Percentiles rank a stretch among this genome's conserved stretches.
Conservation (phyloP, 768 basidiomycete genomes). For the Clathrus columnatus region DNA sequence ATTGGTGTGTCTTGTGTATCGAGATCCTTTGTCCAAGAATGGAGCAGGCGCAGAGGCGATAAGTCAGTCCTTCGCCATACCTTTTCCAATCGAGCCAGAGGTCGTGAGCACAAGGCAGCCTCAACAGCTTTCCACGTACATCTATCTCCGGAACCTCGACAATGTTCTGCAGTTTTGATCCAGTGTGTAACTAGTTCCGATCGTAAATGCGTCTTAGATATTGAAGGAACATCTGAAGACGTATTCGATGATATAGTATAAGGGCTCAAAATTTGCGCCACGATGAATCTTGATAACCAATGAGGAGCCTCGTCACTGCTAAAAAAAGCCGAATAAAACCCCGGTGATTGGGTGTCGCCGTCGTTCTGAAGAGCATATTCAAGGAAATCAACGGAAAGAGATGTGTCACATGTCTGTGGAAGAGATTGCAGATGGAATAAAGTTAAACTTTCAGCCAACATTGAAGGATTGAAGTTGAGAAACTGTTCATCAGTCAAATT, state of each 20-base stretch:
- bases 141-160: conserved; percentile 65
- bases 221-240: conserved; percentile 14
- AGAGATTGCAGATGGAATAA: conserved; percentile 47
- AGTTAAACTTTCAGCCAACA: conserved; percentile 56
- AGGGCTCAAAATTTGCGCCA: conserved; percentile 57
- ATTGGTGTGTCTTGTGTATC: conserved; percentile 36
- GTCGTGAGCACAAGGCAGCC: conserved; percentile 62
- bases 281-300: conserved; percentile 69
- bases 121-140: conserved; percentile 70
- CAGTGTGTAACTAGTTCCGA: conserved; percentile 67
- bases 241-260: not conserved
- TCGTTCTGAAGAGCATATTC: not conserved
- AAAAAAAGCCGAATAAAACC: conserved; percentile 33
- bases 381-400: not conserved
- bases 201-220: conserved; percentile 46
- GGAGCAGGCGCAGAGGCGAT: conserved; percentile 43
- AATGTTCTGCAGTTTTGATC: conserved; percentile 65
- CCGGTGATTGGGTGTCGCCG: not conserved
- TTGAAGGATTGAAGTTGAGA: conserved; percentile 48
- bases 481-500: conserved; percentile 64
- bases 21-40: conserved; percentile 26
- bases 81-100: conserved; percentile 69
- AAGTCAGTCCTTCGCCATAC: conserved; percentile 72
- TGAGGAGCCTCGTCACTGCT: conserved; percentile 67
- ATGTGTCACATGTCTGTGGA: conserved; percentile 29